These are phyloP conservation scores for Phylloporus arenicola DNA, from an alignment of 768 basidiomycete species.

Conservation along the genomic window DNA sequence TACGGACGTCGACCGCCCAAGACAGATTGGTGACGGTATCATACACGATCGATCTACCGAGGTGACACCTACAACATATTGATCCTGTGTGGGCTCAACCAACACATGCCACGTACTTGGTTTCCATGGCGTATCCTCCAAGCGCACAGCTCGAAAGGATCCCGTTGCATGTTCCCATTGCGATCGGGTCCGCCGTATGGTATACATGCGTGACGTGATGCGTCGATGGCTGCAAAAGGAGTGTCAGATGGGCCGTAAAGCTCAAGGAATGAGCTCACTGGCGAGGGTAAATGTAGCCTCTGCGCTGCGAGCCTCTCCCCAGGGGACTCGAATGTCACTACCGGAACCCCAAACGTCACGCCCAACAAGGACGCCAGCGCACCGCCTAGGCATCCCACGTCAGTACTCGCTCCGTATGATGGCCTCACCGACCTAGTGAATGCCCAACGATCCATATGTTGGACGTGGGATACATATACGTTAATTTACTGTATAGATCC, in stretches of 20 bases:
- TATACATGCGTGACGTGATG: conserved; percentile 87
- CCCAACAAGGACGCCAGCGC: conserved; percentile 81
- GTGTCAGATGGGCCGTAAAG: background rate
- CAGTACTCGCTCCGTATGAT: conserved; percentile 8
- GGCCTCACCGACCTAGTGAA: conserved; percentile 51
- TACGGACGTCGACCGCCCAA: conserved; percentile 82
- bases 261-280: conserved; percentile 42
- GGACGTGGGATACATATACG: conserved; percentile 86
- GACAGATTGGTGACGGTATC: conserved; percentile 84
- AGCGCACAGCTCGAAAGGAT: conserved; percentile 75
- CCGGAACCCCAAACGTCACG: conserved; percentile 83
- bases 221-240: conserved; percentile 49
- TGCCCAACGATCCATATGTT: conserved; percentile 86
- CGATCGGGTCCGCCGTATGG: conserved; percentile 92
- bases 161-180: conserved; percentile 85
- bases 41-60: conserved; percentile 81
- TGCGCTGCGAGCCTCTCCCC: conserved; percentile 77
- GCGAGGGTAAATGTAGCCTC: conserved; percentile 81
- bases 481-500: conserved; percentile 93
- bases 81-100: conserved; percentile 1
- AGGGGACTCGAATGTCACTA: conserved; percentile 84
- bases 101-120: conserved; percentile 39
- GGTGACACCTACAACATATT: conserved; percentile 77
- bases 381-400: conserved; percentile 35
- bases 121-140: conserved; percentile 87